Base-by-base conservation (phyloP, 2,329 filamentous ascomycete genomes). In the Coniella vitis region DNA sequence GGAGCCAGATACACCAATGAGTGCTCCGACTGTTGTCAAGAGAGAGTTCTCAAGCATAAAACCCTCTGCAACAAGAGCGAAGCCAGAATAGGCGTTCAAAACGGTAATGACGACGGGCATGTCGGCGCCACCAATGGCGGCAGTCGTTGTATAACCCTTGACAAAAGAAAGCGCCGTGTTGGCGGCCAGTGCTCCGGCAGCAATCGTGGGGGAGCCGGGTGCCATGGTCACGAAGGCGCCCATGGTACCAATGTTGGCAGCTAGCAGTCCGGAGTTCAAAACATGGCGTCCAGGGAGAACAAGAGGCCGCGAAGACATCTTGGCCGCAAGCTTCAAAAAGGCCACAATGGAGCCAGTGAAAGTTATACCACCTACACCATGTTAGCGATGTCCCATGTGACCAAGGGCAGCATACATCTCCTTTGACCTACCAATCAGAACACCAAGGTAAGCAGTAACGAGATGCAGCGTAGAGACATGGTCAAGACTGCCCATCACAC, bases 81-180 rank as follows among this genome's bases (percentile, higher is more conserved):
- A 95, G 12, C 90, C 90, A 41, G 87, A 91, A 63, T 95, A 95
- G 0, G 89, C 89, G 58, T 95, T 95, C 17, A 95, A 69, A 1
- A 95, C 89, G 0, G 88, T 94, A 55, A 94, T 94, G 29, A 93
- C 87, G 4, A 94, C 88, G 67, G 80, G 89, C 89, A 95, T 95
- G 61, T 95, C 90, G 12, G 89, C 89, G n/a, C 89, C 90, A 19
- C 90, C 90, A 60, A 95, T 94, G 0, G 87, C 87, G 2, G 89
- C 78, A 0, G 90, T 95, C 0, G 89, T 94, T 0, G 89, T 95
- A 61, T 81, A 94, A 7, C 90, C 90, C 64, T 95, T 91, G 54
- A 86, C 69, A 64, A 95, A 95, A 52, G 86, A 90, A 20, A 95
- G 70, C 0, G 79, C 70, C 0, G 89, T 83, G 61, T 87, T 95